Evolutionary conservation across 371 early-diverging fungal species (phyloP).

Genomic region (Mortierella sp.): DNA sequence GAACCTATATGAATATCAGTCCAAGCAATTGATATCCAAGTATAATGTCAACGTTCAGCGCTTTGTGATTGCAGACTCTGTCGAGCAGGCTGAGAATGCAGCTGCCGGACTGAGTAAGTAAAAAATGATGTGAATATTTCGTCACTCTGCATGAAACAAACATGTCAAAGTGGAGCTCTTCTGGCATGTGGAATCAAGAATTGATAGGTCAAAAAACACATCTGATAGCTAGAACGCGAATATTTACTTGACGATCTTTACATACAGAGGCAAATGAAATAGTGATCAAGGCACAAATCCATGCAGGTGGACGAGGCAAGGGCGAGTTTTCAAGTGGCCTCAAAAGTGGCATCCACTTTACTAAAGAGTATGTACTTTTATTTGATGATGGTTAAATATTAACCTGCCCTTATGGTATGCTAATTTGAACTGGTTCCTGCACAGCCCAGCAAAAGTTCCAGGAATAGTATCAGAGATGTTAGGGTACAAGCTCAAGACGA

Average conservation of each 20-base stretch:
- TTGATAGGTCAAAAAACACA: no score
- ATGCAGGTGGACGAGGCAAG: slow-evolving; percentile 79
- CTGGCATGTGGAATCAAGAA: no score
- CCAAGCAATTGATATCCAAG: slow-evolving; percentile 70
- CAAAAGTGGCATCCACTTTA: slow-evolving; percentile 71
- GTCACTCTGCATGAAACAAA: no score
- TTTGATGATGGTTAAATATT: no score
- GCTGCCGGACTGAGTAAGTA: slow-evolving; percentile 61
- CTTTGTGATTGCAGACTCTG: slow-evolving; percentile 66
- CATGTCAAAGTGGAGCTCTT: no score
- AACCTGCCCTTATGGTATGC: no score
- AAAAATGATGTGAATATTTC: no score
- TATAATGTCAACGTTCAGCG: slow-evolving; percentile 71
- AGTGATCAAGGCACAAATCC: slow-evolving; percentile 79
- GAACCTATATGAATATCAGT: slow-evolving; percentile 59
- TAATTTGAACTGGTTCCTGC: neutral
- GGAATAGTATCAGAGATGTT: slow-evolving; percentile 74
- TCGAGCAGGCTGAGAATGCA: slow-evolving; percentile 67
- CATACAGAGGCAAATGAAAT: slow-evolving; percentile 61
- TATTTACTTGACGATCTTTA: neutral
- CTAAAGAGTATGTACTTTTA: slow-evolving; percentile 55
- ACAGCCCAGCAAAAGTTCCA: slow-evolving; percentile 60
- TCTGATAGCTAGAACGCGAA: neutral
- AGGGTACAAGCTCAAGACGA: slow-evolving; percentile 76
- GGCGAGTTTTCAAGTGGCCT: slow-evolving; percentile 73